Percentiles rank a stretch among this genome's conserved stretches.
phyloP scores from a whole-genome alignment of 2,329 filamentous ascomycete genomes.

The Trichoderma afroharzianum region DNA sequence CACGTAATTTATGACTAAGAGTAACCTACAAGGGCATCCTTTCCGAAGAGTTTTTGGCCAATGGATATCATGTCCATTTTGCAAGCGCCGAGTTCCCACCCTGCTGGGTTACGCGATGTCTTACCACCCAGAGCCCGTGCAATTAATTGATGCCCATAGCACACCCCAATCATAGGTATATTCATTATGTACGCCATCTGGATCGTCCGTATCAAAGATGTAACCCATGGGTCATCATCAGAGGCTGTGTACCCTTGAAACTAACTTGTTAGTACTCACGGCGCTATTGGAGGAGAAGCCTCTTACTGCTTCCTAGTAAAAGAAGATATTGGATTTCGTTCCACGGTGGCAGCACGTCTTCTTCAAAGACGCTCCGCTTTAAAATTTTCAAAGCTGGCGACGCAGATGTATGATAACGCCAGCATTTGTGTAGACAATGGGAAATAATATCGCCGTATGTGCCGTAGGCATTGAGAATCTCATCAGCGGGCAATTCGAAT shows the following conservation, averaged over 20 bases:
- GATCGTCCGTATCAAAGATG: background rate
- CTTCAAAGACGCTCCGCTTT: background rate
- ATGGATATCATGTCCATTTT: background rate
- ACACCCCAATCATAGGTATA: background rate
- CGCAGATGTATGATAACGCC: background rate
- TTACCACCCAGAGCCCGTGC: background rate
- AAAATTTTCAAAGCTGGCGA: background rate
- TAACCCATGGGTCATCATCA: background rate
- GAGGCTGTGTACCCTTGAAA: background rate
- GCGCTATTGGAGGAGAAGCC: background rate
- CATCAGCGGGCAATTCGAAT: background rate
- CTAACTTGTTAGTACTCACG: background rate
- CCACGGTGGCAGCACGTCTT: background rate
- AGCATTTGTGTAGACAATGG: background rate
- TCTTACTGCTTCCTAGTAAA: background rate
- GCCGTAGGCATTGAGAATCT: background rate
- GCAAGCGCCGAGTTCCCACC: background rate
- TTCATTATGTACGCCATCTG: background rate
- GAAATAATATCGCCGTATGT: background rate
- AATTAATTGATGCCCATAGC: background rate
- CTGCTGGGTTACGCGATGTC: background rate
- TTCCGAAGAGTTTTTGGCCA: background rate
- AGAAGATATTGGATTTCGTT: background rate
- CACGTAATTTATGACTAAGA: background rate
- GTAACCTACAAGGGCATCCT: background rate